phyloP scores from a whole-genome alignment of 495 filamentous ascomycete species.

The Podospora comata region DNA sequence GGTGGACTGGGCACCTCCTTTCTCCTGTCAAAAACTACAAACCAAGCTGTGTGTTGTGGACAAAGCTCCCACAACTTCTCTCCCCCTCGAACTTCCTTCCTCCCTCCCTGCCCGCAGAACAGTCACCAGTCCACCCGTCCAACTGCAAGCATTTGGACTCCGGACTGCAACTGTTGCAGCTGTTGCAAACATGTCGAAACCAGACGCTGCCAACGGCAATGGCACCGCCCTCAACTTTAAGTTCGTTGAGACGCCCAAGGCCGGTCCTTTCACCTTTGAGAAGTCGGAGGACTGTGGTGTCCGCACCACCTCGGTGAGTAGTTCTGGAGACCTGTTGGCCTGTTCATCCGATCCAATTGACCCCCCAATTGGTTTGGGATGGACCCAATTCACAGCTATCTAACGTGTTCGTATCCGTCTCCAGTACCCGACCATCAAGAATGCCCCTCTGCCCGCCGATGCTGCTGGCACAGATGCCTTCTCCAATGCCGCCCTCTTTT shows the following conservation, averaged over 20 bases:
- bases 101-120: not conserved
- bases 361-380: not conserved
- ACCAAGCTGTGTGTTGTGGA: constrained; percentile 7
- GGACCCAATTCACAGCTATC: not conserved
- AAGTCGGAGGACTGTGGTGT: constrained; percentile 69
- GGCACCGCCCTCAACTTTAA: constrained; percentile 61
- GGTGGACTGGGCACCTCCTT: constrained; percentile 6
- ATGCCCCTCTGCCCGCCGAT: constrained; percentile 78
- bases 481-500: constrained; percentile 61
- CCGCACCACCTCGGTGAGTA: constrained; percentile 64
- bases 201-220: constrained; percentile 37
- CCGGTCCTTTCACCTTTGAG: constrained; percentile 53
- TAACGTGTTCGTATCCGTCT: constrained; percentile 9
- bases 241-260: constrained; percentile 74
- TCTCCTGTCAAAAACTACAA: constrained; percentile 14
- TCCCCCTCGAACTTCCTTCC: not conserved
- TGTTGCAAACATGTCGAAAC: constrained; percentile 42
- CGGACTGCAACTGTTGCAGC: constrained; percentile 25
- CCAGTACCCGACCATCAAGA: constrained; percentile 74
- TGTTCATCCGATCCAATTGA: constrained; percentile 6
- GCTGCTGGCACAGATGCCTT: constrained; percentile 66
- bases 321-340: constrained; percentile 26
- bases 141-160: not conserved
- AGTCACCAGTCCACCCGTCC: constrained; percentile 3
- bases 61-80: constrained; percentile 14